Conservation (phyloP, 1,139 yeast species). For the Saccharomyces uvarum region DNA sequence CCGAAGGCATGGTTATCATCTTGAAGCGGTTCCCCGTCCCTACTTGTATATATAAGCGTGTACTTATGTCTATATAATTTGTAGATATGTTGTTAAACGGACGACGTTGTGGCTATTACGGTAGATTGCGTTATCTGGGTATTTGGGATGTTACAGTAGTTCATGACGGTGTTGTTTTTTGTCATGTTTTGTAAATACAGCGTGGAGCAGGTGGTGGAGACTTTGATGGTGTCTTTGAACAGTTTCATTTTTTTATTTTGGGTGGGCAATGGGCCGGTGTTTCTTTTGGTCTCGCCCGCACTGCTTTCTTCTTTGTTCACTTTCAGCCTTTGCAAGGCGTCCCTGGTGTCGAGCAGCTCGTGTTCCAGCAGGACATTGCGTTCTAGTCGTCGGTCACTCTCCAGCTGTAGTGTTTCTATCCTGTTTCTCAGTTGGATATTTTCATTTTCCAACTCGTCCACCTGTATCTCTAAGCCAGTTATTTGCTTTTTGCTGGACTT, state of each 20-base stretch:
- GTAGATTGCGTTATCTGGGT: constrained; percentile 5
- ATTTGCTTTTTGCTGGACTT: constrained; percentile 8
- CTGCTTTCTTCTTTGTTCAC: constrained; percentile 2
- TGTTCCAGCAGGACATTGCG: constrained; percentile 19
- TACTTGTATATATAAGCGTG: constrained; percentile 5
- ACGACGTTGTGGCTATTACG: constrained; percentile 6
- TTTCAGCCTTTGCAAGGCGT: constrained; percentile 5
- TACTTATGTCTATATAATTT: background rate
- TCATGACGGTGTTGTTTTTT: constrained; percentile 2
- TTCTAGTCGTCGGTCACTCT: constrained; percentile 18
- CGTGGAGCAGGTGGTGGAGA: constrained; percentile 6
- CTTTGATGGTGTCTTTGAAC: constrained; percentile 5
- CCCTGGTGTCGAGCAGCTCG: constrained; percentile 13
- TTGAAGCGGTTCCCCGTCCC: background rate
- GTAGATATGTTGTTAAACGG: background rate
- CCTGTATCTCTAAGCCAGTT: constrained; percentile 11
- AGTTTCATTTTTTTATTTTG: constrained; percentile 3
- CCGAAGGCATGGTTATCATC: constrained; percentile 4
- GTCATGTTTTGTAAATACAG: constrained; percentile 2
- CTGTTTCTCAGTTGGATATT: constrained; percentile 20
- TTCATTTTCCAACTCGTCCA: constrained; percentile 18
- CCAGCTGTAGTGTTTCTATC: constrained; percentile 13
- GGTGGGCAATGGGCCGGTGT: background rate
- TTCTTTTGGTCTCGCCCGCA: constrained; percentile 1
- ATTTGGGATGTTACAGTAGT: constrained; percentile 5